Conservation (phyloP, 2,329 filamentous ascomycete genomes). For the Epichloe sp. region DNA sequence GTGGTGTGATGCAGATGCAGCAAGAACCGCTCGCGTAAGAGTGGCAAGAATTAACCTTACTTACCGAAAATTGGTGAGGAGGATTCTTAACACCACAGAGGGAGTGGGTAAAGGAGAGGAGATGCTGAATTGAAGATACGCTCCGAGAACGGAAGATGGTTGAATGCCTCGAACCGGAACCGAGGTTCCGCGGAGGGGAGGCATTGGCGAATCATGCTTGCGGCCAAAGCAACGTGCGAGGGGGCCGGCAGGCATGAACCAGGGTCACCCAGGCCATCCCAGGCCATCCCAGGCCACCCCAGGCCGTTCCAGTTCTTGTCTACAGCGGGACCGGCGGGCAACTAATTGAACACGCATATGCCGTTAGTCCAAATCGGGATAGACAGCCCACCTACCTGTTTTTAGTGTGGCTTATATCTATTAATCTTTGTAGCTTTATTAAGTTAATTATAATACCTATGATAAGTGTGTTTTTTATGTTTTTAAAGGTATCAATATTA, state of each 20-base stretch:
- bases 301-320: not conserved
- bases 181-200: not conserved
- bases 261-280: not conserved
- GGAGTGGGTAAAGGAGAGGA: not conserved
- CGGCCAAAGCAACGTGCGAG: conserved; percentile 12
- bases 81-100: not conserved
- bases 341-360: no score
- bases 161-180: not conserved
- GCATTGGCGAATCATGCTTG: conserved; percentile 15
- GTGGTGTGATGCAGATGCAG: conserved; percentile 10
- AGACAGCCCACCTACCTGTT: no score
- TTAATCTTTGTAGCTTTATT: no score
- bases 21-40: not conserved
- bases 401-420: no score
- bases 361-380: no score
- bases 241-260: not conserved
- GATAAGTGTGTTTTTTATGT: no score
- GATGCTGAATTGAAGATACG: not conserved
- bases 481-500: no score
- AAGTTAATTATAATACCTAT: no score
- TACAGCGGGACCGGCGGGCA: not conserved
- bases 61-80: not conserved
- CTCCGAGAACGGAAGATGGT: not conserved
- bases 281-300: not conserved
- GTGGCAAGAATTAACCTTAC: not conserved